Conservation (phyloP, 2,329 filamentous ascomycete genomes). For the Aciculosporium take region DNA sequence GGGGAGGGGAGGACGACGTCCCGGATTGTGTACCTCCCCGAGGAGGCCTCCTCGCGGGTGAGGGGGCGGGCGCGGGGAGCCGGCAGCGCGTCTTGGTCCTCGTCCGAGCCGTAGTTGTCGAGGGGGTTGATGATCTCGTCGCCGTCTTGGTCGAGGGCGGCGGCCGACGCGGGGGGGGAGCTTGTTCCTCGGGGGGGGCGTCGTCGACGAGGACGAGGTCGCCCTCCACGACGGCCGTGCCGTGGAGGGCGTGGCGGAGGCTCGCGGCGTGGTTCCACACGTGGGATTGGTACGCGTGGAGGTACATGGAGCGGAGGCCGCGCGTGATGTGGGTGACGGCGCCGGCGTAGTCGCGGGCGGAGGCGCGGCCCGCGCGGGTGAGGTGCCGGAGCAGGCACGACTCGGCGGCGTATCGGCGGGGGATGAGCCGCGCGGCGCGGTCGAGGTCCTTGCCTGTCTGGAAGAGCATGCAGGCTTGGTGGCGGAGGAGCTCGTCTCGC, state of each 20-base stretch:
- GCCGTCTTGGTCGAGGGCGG: constrained; percentile 46
- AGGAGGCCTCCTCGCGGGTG: constrained; percentile 61
- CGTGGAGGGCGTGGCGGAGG: constrained; percentile 64
- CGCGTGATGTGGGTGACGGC: constrained; percentile 69
- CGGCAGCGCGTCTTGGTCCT: constrained; percentile 30
- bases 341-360: constrained; percentile 59
- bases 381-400: constrained; percentile 66
- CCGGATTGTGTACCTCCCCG: constrained; percentile 65
- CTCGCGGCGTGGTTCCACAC: constrained; percentile 85
- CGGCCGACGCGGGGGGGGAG: constrained; percentile 3
- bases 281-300: constrained; percentile 89
- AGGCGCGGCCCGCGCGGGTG: constrained; percentile 29
- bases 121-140: constrained; percentile 28
- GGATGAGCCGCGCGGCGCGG: constrained; percentile 53
- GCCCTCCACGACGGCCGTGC: constrained; percentile 59
- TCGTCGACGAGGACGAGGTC: constrained; percentile 62
- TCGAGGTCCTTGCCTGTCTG: constrained; percentile 41
- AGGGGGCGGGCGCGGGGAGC: constrained; percentile 53
- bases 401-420: constrained; percentile 72
- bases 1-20: constrained; percentile 88
- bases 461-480: constrained; percentile 66
- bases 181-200: too few species aligned
- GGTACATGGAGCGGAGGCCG: constrained; percentile 81
- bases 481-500: constrained; percentile 65
- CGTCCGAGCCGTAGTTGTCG: too few species aligned